These are phyloP conservation scores for Pezicula carpinea DNA, from an alignment of 2,329 filamentous ascomycete species.

Conservation along the genomic window DNA sequence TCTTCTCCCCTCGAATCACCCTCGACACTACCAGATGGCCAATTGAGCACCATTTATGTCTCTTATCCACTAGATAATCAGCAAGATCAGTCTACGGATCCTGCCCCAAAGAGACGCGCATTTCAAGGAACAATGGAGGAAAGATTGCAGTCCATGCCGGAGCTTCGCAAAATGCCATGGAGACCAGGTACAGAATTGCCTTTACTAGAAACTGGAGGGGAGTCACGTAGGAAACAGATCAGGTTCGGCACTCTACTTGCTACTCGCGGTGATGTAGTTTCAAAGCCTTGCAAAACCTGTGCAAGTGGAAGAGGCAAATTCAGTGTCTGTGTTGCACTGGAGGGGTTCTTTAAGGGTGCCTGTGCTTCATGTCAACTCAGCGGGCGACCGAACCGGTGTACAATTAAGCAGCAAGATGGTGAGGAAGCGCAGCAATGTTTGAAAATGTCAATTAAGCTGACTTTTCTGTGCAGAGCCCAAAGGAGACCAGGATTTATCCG, in stretches of 20 bases:
- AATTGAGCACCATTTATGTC: neutral
- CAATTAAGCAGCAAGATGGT: constrained; percentile 28
- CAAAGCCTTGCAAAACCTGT: constrained; percentile 24
- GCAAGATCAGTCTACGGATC: constrained; percentile 4
- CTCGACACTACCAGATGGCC: constrained; percentile 12
- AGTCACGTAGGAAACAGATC: constrained; percentile 28
- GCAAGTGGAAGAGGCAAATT: constrained; percentile 29
- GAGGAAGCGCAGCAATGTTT: constrained; percentile 4
- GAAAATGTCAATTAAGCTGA: neutral
- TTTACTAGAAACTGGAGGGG: constrained; percentile 27
- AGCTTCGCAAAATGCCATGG: constrained; percentile 24
- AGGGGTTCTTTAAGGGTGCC: constrained; percentile 30
- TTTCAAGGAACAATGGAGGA: constrained; percentile 25
- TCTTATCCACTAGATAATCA: constrained; percentile 1
- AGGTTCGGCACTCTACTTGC: constrained; percentile 28
- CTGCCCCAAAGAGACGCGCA: constrained; percentile 7
- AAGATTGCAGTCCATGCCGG: constrained; percentile 25
- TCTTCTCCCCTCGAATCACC: constrained; percentile 23
- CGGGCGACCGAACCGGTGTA: constrained; percentile 27
- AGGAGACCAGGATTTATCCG: neutral
- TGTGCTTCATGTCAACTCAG: constrained; percentile 29
- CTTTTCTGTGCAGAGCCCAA: neutral
- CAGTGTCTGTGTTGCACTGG: constrained; percentile 24
- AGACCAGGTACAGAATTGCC: constrained; percentile 25
- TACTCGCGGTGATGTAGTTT: constrained; percentile 23